Evolutionary conservation across 2,329 filamentous ascomycete genomes (phyloP).

Genomic region (Xylariales sp.): DNA sequence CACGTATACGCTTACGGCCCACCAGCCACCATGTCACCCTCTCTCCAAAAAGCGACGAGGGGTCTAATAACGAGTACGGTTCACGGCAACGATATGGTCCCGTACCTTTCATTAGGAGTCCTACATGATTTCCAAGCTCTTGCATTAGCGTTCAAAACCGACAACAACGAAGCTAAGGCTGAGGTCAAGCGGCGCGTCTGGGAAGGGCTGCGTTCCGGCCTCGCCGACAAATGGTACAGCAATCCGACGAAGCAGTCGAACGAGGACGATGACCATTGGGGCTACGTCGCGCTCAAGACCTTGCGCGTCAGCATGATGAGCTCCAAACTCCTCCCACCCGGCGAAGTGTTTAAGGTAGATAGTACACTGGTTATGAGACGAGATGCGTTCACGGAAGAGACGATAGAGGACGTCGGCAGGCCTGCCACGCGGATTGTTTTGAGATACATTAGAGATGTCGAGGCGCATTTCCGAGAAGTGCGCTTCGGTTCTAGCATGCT

Average conservation of each 20-base stretch:
- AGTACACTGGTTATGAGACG: constrained; percentile 74
- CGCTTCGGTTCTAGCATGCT: constrained; percentile 79
- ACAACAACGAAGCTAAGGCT: constrained; percentile 73
- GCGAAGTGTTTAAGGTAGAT: constrained; percentile 80
- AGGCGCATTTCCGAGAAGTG: constrained; percentile 75
- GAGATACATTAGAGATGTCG: constrained; percentile 77
- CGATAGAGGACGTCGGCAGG: constrained; percentile 65
- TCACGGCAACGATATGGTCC: constrained; percentile 79
- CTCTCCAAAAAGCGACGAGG: constrained; percentile 75
- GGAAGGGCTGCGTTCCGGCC: constrained; percentile 70
- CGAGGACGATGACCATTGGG: constrained; percentile 75
- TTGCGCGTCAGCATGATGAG: constrained; percentile 75
- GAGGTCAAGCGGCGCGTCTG: constrained; percentile 75
- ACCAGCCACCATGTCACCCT: constrained; percentile 77
- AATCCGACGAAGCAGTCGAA: constrained; percentile 53
- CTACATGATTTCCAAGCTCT: constrained; percentile 80
- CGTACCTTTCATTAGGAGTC: constrained; percentile 77
- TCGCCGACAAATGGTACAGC: constrained; percentile 71
- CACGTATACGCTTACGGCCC: constrained; percentile 85
- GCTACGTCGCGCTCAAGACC: constrained; percentile 72
- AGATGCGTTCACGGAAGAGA: constrained; percentile 67
- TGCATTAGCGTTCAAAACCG: constrained; percentile 77
- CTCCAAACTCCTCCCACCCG: constrained; percentile 77
- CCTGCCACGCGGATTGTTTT: constrained; percentile 76
- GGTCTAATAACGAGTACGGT: constrained; percentile 81